Evolutionary conservation across 177 flowering plant species (phyloP).

Genomic region (Vitis hybrid): DNA sequence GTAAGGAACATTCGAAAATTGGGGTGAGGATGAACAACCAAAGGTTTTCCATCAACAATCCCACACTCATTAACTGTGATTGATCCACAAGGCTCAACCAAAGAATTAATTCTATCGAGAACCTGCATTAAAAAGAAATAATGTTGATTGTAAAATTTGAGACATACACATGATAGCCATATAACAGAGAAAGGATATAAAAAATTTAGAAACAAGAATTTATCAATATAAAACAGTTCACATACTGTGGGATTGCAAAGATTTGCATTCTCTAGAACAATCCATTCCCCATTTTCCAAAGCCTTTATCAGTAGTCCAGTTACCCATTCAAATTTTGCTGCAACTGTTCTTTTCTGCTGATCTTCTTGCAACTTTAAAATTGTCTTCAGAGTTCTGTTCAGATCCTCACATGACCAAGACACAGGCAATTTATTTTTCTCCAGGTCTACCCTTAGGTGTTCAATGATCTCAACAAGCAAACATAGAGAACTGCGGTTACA

Average conservation of each 20-base stretch:
- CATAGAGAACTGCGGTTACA: constrained; percentile 30
- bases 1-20: constrained; percentile 93
- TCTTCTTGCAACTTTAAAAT: constrained; percentile 53
- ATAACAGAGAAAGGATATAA: not conserved
- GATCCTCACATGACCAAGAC: constrained; percentile 55
- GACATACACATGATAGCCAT: not conserved
- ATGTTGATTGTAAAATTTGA: not conserved
- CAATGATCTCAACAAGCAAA: constrained; percentile 55
- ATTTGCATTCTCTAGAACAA: constrained; percentile 92
- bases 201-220: not conserved
- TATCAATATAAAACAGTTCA: not conserved
- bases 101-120: constrained; percentile 96
- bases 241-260: constrained; percentile 95
- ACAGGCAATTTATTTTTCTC: constrained; percentile 30
- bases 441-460: constrained; percentile 35
- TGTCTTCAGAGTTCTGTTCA: constrained; percentile 36
- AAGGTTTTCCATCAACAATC: constrained; percentile 75
- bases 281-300: constrained; percentile 92
- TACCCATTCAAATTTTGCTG: constrained; percentile 95
- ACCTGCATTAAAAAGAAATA: constrained; percentile 43
- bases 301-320: constrained; percentile 80
- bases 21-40: constrained; percentile 75
- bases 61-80: constrained; percentile 95
- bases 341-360: constrained; percentile 28
- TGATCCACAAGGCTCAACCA: constrained; percentile 83